phyloP scores from a whole-genome alignment of 306 rosid species.

The Psophocarpus tetragonolobus region DNA sequence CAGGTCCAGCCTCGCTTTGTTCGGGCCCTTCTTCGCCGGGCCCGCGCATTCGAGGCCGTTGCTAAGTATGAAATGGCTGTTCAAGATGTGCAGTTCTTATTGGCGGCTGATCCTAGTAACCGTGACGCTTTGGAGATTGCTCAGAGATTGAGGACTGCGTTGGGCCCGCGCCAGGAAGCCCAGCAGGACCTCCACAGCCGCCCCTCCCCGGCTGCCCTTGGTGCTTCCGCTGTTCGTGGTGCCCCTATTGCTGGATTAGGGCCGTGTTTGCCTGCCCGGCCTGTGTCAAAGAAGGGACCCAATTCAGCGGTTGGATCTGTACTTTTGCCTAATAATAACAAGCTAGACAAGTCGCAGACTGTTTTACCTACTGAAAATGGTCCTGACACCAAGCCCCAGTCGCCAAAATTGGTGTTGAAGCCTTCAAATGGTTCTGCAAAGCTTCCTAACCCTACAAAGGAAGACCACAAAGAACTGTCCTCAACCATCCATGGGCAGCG shows the following conservation, averaged over 20 bases:
- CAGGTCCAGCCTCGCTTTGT: constrained; percentile 83
- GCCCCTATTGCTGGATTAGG: constrained; percentile 92
- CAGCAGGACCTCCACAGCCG: constrained; percentile 97
- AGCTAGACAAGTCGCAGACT: constrained; percentile 57
- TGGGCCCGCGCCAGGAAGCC: constrained; percentile 85
- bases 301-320: constrained; percentile 43
- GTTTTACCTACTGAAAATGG: constrained; percentile 61
- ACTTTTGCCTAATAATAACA: constrained; percentile 46
- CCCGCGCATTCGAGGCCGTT: constrained; percentile 76
- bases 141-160: constrained; percentile 66
- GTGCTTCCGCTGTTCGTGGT: constrained; percentile 96
- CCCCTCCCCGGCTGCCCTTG: constrained; percentile 99
- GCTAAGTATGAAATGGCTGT: constrained; percentile 85
- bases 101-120: constrained; percentile 74
- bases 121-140: constrained; percentile 84
- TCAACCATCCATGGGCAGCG: constrained; percentile 33
- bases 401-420: constrained; percentile 68
- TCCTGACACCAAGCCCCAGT: constrained; percentile 52
- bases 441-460: constrained; percentile 37
- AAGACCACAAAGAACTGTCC: constrained; percentile 48
- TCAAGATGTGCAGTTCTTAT: constrained; percentile 79
- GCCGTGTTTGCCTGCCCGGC: constrained; percentile 79
- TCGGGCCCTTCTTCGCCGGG: constrained; percentile 88
- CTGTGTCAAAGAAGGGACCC: constrained; percentile 59
- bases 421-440: constrained; percentile 63